phyloP scores from a whole-genome alignment of 345 rosid genomes.

The Hypericum perforatum region DNA sequence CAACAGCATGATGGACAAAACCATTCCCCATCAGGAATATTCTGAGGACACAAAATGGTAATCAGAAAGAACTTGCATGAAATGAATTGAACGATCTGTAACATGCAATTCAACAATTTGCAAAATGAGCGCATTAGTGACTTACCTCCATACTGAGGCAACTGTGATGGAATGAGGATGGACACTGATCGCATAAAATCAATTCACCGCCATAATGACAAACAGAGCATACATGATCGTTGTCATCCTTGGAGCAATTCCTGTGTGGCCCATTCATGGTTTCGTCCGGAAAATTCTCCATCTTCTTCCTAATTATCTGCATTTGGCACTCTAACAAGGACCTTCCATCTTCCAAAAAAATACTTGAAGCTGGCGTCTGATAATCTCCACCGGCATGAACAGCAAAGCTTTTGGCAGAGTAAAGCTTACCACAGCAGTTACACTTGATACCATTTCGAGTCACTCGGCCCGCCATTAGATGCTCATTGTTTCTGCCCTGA shows the following conservation, averaged over 20 bases:
- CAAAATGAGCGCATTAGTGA: neutral
- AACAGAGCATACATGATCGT: constrained; percentile 53
- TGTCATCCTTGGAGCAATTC: constrained; percentile 27
- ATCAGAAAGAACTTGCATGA: neutral
- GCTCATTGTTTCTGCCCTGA: constrained; percentile 16
- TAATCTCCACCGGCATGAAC: constrained; percentile 30
- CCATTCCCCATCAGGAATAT: constrained; percentile 78
- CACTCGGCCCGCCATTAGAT: constrained; percentile 38
- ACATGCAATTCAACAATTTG: too few species aligned
- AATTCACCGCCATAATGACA: constrained; percentile 81
- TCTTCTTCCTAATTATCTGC: constrained; percentile 20
- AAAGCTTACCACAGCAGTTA: constrained; percentile 46
- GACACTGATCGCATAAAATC: constrained; percentile 69
- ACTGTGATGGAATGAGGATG: constrained; percentile 64
- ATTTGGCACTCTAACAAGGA: constrained; percentile 58
- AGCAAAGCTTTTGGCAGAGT: constrained; percentile 38
- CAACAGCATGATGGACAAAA: constrained; percentile 84
- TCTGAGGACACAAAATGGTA: constrained; percentile 17
- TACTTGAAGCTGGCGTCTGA: constrained; percentile 34
- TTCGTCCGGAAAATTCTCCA: constrained; percentile 16
- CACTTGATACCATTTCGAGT: constrained; percentile 64
- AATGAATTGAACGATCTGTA: too few species aligned
- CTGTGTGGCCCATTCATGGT: constrained; percentile 19
- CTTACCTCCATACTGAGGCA: constrained; percentile 55
- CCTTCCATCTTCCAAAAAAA: constrained; percentile 66